Evolutionary conservation across 176 grass and related monocot genomes (phyloP), one percentile per base, ranked within the genome.

Genomic region (Eragrostis curvula): DNA sequence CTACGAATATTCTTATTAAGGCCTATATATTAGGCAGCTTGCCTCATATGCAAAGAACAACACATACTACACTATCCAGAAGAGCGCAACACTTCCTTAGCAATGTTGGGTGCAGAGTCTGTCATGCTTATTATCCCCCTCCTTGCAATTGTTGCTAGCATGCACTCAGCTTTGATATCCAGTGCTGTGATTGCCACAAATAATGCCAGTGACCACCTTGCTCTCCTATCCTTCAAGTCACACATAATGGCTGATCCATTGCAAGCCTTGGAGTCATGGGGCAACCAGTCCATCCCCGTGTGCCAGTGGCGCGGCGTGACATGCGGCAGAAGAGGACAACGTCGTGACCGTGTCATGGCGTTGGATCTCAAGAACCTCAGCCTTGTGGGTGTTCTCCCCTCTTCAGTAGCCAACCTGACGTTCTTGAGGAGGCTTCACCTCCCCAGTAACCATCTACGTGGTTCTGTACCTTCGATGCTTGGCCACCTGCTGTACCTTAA

Each of bases 201-300:
- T 68, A n/a, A 68, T 21, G 39, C 65, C 0, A 44, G 40, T 23
- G 75, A 78, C 59, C 20, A 41, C 6, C 42, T 49, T 6, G 43
- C 56, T 1, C 68, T 82, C 24, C n/a, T 82, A 28, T 50, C 56
- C 1, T 40, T 82, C 80, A 82, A 73, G 20, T 73, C 68, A 0
- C 55, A 39, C 8, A 36, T 82, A n/a, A 50, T 0, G 25, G 49
- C 43, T 11, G 80, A 73, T 3, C 81, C 71, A 6, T 66, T 5
- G n/a, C 7, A 5, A 9, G 61, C 7, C 18, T 16, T 69, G 16
- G 64, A 2, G 1, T 55, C 60, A 0, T 80, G 77, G 78, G 64
- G 64, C 30, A 68, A 80, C 48, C 30, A 0, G 3, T 17, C 46
- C 12, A 5, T 41, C 7, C 64, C 64, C 0, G 8, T 20, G n/a